Conservation (phyloP, 768 basidiomycete genomes). For the Lentinula edodes region DNA sequence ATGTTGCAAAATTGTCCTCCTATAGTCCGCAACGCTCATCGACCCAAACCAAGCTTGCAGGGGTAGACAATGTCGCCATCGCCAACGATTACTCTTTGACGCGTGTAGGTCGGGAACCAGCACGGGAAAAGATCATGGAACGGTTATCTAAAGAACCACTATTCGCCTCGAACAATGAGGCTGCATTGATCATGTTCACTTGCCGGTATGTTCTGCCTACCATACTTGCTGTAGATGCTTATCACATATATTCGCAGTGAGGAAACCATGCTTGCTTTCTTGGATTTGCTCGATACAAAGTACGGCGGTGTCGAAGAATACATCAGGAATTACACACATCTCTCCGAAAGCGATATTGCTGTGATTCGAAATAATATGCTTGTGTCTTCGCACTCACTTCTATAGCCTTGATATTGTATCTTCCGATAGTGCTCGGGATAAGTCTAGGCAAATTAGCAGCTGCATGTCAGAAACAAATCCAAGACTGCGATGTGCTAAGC, state of each 20-base stretch:
- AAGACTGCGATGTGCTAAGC: no score
- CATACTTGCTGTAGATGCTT: not conserved
- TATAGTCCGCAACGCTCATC: not conserved
- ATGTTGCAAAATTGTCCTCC: slow-evolving; percentile 8
- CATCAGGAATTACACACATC: slow-evolving; percentile 44
- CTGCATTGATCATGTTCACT: slow-evolving; percentile 79
- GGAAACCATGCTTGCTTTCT: slow-evolving; percentile 73
- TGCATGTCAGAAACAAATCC: no score
- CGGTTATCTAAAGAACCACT: slow-evolving; percentile 66
- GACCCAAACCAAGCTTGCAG: slow-evolving; percentile 50
- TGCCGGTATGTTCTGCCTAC: slow-evolving; percentile 45
- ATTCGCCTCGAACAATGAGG: slow-evolving; percentile 68
- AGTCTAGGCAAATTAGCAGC: no score
- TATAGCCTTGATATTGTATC: not conserved
- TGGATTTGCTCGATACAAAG: slow-evolving; percentile 51
- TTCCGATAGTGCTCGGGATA: no score
- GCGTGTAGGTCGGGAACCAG: slow-evolving; percentile 74
- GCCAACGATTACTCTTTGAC: slow-evolving; percentile 75
- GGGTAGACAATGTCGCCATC: slow-evolving; percentile 59
- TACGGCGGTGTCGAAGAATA: slow-evolving; percentile 71
- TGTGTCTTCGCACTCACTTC: not conserved
- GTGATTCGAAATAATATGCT: slow-evolving; percentile 44
- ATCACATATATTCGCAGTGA: slow-evolving; percentile 34
- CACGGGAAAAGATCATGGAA: slow-evolving; percentile 62
- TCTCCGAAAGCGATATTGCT: slow-evolving; percentile 59